Evolutionary conservation across 768 basidiomycete species (phyloP).

Genomic region (Pholiota conissans): DNA sequence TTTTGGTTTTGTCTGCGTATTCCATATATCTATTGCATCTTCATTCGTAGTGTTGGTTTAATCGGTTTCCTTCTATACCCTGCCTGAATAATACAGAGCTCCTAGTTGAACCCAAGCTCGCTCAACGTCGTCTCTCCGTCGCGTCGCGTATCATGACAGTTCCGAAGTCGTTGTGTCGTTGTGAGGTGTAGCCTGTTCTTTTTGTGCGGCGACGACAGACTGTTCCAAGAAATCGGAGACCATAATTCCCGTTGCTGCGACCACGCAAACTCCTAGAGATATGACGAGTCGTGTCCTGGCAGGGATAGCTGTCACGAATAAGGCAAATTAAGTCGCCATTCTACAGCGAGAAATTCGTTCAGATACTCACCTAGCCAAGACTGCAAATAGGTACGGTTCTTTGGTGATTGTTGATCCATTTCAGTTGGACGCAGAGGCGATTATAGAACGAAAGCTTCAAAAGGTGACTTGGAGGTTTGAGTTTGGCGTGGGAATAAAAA

Average conservation of each 20-base stretch:
- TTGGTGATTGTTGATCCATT: conserved; percentile 7
- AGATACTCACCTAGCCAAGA: conserved; percentile 36
- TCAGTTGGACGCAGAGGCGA: background rate
- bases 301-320: conserved; percentile 43
- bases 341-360: conserved; percentile 1
- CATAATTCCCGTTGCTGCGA: conserved; percentile 47
- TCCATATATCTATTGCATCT: too few species aligned
- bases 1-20: background rate
- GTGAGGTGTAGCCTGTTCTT: background rate
- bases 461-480: background rate
- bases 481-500: background rate
- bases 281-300: conserved; percentile 51
- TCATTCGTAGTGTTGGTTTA: too few species aligned
- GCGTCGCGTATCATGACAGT: too few species aligned
- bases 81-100: background rate
- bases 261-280: conserved; percentile 46
- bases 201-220: conserved; percentile 26
- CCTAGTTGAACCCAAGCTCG: too few species aligned
- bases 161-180: background rate
- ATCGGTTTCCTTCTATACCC: too few species aligned
- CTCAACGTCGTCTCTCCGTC: background rate
- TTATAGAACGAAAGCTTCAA: too few species aligned
- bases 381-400: conserved; percentile 33
- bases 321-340: background rate
- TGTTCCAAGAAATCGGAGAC: conserved; percentile 55